Percentiles rank a stretch among this genome's conserved stretches.
These are phyloP conservation scores for Cudoniella acicularis DNA, from an alignment of 495 filamentous ascomycete genomes.

Conservation along the genomic window DNA sequence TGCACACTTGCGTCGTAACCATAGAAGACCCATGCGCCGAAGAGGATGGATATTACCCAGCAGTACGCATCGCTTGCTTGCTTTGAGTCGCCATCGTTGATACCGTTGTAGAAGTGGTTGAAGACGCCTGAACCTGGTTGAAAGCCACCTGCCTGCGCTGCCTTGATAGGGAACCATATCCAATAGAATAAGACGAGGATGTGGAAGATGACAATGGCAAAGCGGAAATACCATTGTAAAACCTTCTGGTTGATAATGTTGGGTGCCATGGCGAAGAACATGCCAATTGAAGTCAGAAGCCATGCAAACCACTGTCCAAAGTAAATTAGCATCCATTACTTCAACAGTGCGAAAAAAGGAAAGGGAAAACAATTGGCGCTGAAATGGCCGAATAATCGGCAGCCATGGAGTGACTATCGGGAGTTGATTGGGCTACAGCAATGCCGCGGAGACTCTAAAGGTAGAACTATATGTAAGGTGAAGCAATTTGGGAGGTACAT, in stretches of 20 bases:
- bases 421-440: too few species aligned
- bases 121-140: constrained; percentile 24
- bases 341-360: too few species aligned
- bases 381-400: too few species aligned
- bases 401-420: too few species aligned
- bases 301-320: constrained; percentile 26
- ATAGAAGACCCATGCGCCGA: constrained; percentile 28
- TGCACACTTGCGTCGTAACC: constrained; percentile 47
- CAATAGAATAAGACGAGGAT: constrained; percentile 24
- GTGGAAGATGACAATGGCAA: constrained; percentile 26
- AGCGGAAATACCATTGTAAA: constrained; percentile 25
- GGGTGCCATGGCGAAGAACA: constrained; percentile 30
- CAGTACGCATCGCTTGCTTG: constrained; percentile 27
- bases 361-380: too few species aligned
- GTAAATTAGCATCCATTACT: background rate
- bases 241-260: constrained; percentile 29
- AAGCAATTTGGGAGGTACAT: background rate
- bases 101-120: constrained; percentile 27
- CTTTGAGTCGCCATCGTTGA: constrained; percentile 21
- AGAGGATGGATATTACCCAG: constrained; percentile 26
- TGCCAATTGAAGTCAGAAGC: constrained; percentile 29
- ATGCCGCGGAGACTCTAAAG: too few species aligned
- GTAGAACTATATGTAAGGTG: background rate
- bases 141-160: constrained; percentile 18
- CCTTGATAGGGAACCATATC: constrained; percentile 27